Percentiles rank a stretch among this genome's conserved stretches.
phyloP scores from a whole-genome alignment of 352 stramenopile species.

The Globisporangium uncinulatum region DNA sequence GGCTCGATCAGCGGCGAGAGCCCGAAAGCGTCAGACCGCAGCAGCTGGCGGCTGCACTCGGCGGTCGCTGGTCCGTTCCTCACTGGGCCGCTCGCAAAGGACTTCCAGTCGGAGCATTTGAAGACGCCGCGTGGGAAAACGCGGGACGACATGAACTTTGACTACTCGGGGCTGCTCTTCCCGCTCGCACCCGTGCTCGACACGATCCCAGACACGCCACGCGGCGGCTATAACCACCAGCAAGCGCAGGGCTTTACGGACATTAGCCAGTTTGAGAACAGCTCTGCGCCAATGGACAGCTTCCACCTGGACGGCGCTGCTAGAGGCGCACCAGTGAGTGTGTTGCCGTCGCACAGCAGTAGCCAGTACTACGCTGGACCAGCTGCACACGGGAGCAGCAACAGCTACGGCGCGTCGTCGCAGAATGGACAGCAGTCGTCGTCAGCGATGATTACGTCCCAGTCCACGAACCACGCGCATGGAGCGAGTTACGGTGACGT shows the following conservation, averaged over 20 bases:
- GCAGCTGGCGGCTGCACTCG: conserved; percentile 21
- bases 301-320: conserved; percentile 13
- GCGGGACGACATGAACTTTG: conserved; percentile 24
- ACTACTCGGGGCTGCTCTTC: conserved; percentile 26
- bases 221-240: conserved; percentile 13
- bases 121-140: conserved; percentile 24
- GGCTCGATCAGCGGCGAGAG: conserved; percentile 24
- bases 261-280: conserved; percentile 18
- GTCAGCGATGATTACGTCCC: conserved; percentile 9
- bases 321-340: conserved; percentile 1
- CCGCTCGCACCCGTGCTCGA: conserved; percentile 26
- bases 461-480: conserved; percentile 8
- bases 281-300: conserved; percentile 13
- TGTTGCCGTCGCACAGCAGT: conserved; percentile 7
- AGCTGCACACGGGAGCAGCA: neutral
- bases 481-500: conserved; percentile 22
- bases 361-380: conserved; percentile 10
- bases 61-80: conserved; percentile 29
- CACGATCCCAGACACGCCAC: conserved; percentile 17
- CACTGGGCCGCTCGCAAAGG: conserved; percentile 29
- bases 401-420: neutral
- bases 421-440: conserved; percentile 15
- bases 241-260: conserved; percentile 19
- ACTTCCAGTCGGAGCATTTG: conserved; percentile 22
- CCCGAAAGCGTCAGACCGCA: conserved; percentile 28